These are phyloP conservation scores for Acrocalymma vagum DNA, from an alignment of 2,329 filamentous ascomycete species.

Conservation along the genomic window DNA sequence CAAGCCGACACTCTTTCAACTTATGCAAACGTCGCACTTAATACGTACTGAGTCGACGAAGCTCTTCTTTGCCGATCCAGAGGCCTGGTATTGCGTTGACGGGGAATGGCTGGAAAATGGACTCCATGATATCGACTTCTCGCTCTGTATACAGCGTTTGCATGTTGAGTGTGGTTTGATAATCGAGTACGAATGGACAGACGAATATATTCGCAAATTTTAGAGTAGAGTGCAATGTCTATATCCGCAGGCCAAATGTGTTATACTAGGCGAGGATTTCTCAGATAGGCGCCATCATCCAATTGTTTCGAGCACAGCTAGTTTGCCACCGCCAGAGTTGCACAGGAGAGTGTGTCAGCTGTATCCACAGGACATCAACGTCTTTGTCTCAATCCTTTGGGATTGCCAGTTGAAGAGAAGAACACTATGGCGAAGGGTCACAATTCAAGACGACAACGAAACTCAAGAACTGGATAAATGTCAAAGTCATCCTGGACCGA, in stretches of 20 bases:
- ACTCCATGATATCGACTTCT: background rate
- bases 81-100: slow-evolving; percentile 5
- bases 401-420: slow-evolving; percentile 1
- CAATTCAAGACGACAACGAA: slow-evolving; percentile 1
- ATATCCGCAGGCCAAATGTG: slow-evolving; percentile 3
- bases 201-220: slow-evolving; percentile 3
- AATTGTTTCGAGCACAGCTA: slow-evolving; percentile 5
- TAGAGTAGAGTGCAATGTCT: slow-evolving; percentile 5
- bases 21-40: slow-evolving; percentile 9
- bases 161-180: slow-evolving; percentile 1
- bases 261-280: slow-evolving; percentile 1
- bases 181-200: no score
- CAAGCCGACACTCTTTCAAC: slow-evolving; percentile 9
- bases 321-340: background rate
- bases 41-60: slow-evolving; percentile 8
- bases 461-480: slow-evolving; percentile 4
- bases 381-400: background rate
- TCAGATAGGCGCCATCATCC: background rate
- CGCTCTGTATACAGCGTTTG: slow-evolving; percentile 1
- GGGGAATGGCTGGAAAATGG: slow-evolving; percentile 1
- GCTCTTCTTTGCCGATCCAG: slow-evolving; percentile 9
- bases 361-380: slow-evolving; percentile 5
- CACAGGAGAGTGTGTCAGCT: slow-evolving; percentile 3
- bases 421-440: slow-evolving; percentile 6
- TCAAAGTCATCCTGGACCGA: slow-evolving; percentile 4